phyloP scores from a whole-genome alignment of 2,329 filamentous ascomycete species.

The Clonostachys solani region DNA sequence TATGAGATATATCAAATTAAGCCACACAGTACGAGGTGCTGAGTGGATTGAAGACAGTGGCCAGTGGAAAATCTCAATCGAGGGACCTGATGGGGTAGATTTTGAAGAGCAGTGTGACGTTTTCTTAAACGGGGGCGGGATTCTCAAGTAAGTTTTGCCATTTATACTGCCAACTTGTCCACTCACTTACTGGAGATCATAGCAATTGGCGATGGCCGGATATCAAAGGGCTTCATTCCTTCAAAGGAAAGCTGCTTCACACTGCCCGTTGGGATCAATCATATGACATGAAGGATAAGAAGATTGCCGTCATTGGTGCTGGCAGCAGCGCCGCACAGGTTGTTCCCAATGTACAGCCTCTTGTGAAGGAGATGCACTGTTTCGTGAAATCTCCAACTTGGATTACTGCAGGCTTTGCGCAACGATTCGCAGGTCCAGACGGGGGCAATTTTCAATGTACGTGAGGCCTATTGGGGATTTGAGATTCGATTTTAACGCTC shows the following conservation, averaged over 20 bases:
- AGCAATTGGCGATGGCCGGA: constrained; percentile 45
- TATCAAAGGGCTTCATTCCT: constrained; percentile 37
- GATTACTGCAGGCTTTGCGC: constrained; percentile 27
- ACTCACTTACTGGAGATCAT: background rate
- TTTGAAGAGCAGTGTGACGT: constrained; percentile 5
- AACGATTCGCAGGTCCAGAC: constrained; percentile 20
- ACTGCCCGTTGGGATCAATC: constrained; percentile 46
- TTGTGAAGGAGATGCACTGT: constrained; percentile 23
- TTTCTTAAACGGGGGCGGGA: constrained; percentile 6
- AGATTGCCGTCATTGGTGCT: constrained; percentile 51
- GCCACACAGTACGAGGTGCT: constrained; percentile 27
- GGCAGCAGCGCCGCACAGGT: constrained; percentile 51
- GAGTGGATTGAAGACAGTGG: constrained; percentile 4
- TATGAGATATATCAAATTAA: constrained; percentile 39
- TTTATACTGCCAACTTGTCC: background rate
- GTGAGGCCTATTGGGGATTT: background rate
- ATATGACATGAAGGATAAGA: constrained; percentile 44
- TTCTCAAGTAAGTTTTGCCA: constrained; percentile 6
- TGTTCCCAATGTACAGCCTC: constrained; percentile 25
- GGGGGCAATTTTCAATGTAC: constrained; percentile 22
- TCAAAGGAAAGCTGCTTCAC: constrained; percentile 44
- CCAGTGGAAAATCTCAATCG: constrained; percentile 3
- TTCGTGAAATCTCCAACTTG: constrained; percentile 37
- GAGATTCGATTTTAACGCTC: background rate
- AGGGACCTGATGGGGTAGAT: background rate